These are phyloP conservation scores for Quercus bicolor DNA, from an alignment of 306 rosid species.

Conservation along the genomic window DNA sequence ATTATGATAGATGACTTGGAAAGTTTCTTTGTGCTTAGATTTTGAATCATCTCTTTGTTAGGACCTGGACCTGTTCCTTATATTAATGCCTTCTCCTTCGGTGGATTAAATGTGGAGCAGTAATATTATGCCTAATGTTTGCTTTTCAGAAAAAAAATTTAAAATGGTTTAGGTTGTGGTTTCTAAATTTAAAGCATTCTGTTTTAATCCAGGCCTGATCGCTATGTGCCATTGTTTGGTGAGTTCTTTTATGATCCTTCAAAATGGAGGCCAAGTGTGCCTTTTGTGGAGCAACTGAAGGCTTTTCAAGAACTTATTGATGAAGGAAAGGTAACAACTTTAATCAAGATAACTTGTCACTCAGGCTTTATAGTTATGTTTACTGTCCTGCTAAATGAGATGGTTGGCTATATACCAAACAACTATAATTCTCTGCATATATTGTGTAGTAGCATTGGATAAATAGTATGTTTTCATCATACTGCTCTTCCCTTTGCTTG, in stretches of 20 bases:
- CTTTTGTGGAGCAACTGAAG: slow-evolving; percentile 83
- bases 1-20: neutral
- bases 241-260: slow-evolving; percentile 56
- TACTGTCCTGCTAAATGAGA: slow-evolving; percentile 1
- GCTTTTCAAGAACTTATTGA: slow-evolving; percentile 83
- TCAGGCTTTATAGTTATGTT: slow-evolving; percentile 13
- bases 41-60: neutral
- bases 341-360: neutral
- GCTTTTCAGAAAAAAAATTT: slow-evolving; percentile 6
- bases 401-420: neutral
- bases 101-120: neutral
- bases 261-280: slow-evolving; percentile 91
- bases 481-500: neutral
- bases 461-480: neutral
- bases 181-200: slow-evolving; percentile 9
- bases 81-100: neutral
- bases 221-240: slow-evolving; percentile 76
- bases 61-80: neutral
- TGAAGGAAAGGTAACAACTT: slow-evolving; percentile 79
- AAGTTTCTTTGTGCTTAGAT: neutral
- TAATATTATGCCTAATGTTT: slow-evolving; percentile 2
- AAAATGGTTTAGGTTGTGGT: slow-evolving; percentile 2
- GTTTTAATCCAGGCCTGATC: slow-evolving; percentile 77
- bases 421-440: neutral
- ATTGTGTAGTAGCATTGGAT: neutral